Conservation (phyloP, 495 filamentous ascomycete genomes). For the Penicillium canescens region DNA sequence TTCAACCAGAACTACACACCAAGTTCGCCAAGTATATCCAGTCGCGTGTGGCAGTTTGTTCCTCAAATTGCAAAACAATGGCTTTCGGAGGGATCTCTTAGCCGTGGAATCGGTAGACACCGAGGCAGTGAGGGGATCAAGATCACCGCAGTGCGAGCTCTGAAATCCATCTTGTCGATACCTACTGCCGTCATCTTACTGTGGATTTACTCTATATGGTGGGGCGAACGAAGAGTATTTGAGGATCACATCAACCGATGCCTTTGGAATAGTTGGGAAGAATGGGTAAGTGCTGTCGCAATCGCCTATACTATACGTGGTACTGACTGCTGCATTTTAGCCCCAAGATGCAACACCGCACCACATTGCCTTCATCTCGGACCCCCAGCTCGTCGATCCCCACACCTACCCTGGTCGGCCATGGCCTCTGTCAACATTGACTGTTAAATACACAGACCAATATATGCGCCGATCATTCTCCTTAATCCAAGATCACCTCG, state of each 20-base stretch:
- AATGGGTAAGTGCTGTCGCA: constrained; percentile 68
- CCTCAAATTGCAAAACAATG: constrained; percentile 25
- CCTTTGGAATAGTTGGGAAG: constrained; percentile 84
- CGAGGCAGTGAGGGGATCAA: constrained; percentile 13
- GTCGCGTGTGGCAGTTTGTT: constrained; percentile 17
- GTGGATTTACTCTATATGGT: constrained; percentile 80
- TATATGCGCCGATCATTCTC: constrained; percentile 82
- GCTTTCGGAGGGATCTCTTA: constrained; percentile 17
- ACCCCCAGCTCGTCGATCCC: constrained; percentile 97
- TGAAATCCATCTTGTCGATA: constrained; percentile 50
- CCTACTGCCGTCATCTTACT: constrained; percentile 64
- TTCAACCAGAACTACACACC: constrained; percentile 19
- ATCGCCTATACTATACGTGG: neutral
- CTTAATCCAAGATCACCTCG: constrained; percentile 64
- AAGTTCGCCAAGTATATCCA: constrained; percentile 5
- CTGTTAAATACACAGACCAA: constrained; percentile 80
- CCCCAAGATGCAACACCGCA: constrained; percentile 76
- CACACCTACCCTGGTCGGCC: constrained; percentile 95
- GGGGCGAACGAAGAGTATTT: constrained; percentile 85
- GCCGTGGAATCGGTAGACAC: constrained; percentile 7
- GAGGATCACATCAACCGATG: constrained; percentile 66
- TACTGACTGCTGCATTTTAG: constrained; percentile 44
- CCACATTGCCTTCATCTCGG: constrained; percentile 83
- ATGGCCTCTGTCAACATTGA: constrained; percentile 80
- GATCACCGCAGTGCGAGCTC: constrained; percentile 7